These are phyloP conservation scores for Vicia villosa DNA, from an alignment of 306 rosid species.

Conservation along the genomic window DNA sequence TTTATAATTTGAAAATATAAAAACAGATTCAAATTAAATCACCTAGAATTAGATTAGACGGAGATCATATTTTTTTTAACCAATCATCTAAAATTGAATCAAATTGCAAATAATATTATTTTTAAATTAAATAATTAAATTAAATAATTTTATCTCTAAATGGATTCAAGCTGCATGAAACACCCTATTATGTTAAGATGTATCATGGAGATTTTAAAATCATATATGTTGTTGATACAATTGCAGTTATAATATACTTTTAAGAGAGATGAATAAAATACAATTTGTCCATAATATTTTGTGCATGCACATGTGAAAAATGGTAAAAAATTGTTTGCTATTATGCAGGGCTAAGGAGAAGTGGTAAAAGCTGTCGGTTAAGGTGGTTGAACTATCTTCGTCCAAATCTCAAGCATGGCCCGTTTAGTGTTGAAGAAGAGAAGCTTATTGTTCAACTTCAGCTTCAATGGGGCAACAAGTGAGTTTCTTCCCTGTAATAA, in stretches of 20 bases:
- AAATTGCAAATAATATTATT: too few relatives aligned
- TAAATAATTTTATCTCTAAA: too few relatives aligned
- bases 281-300: background rate
- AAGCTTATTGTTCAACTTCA: slow-evolving; percentile 64
- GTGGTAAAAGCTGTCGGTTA: slow-evolving; percentile 87
- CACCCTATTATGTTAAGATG: too few relatives aligned
- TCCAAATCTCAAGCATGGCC: slow-evolving; percentile 66
- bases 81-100: too few relatives aligned
- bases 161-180: too few relatives aligned
- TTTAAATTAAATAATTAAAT: too few relatives aligned
- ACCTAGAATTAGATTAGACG: too few relatives aligned
- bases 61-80: too few relatives aligned
- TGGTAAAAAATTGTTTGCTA: background rate
- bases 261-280: background rate
- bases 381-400: slow-evolving; percentile 82
- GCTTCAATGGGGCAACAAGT: slow-evolving; percentile 82
- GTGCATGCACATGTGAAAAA: background rate
- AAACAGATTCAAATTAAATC: too few relatives aligned
- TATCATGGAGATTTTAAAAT: background rate
- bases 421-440: slow-evolving; percentile 56
- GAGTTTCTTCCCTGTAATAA: slow-evolving; percentile 24
- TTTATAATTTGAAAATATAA: too few relatives aligned
- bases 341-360: slow-evolving; percentile 62
- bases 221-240: background rate
- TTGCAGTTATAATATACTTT: background rate